Evolutionary conservation across 495 filamentous ascomycete genomes (phyloP), one percentile per base, ranked within the genome.

Genomic region (Tuber calosporum): DNA sequence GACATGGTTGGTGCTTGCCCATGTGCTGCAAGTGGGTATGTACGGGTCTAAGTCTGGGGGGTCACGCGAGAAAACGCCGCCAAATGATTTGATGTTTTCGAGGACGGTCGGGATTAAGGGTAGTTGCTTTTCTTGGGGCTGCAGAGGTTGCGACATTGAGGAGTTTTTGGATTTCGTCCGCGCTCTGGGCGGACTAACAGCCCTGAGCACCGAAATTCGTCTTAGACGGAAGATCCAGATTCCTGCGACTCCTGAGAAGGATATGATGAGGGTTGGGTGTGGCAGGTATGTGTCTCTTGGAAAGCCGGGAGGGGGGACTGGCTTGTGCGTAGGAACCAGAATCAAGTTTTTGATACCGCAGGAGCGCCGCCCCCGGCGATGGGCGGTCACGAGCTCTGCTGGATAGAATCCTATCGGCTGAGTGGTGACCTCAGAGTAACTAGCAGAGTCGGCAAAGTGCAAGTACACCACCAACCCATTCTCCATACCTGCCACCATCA

Each of bases 141-240:
- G 22, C 9, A 2, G 48, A 58, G 3, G 48, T 4, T 58, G n/a
- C 48, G 26, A 26, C 26, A 7, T 30, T 26, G 48, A 58, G n/a
- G n/a, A 58, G n/a, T 26, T 58, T 58, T 62, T 62, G 15, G 53
- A 11, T 62, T 62, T 62, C 26, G 13, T 34, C 26, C 26, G 53
- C 11, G 53, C 6, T 26, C 26, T 62, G 26, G 53, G 53, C 0
- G 26, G 53, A 34, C 53, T 62, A 15, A 62, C 53, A 34, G 70
- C 76, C 11, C 67, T 74, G 37, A 78, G 34, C 20, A 77, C 58
- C 6, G 74, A 77, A 38, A 69, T 69, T 0, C 70, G 75, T 13
- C 73, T 40, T 2, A 78, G 37, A 15, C 75, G 75, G 58, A 78
- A 78, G 8, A 77, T 45, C 20, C 71, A 45, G 17, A 78, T 71